These are phyloP conservation scores for Fusarium redolens DNA, from an alignment of 2,329 filamentous ascomycete genomes.

Conservation along the genomic window DNA sequence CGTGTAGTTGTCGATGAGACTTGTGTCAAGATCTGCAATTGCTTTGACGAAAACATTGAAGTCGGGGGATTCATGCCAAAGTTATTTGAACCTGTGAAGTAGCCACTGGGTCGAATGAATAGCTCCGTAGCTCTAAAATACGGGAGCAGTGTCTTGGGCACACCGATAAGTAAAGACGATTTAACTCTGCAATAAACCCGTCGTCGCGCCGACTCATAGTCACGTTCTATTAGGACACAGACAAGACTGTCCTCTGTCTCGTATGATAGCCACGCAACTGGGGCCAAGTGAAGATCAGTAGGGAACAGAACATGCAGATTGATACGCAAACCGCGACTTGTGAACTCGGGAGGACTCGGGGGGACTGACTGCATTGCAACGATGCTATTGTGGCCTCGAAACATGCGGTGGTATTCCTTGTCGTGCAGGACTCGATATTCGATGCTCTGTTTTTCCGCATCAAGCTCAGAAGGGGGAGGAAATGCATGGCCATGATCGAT, in stretches of 20 bases:
- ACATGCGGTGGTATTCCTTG: conserved; percentile 11
- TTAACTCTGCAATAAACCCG: background rate
- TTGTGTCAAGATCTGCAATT: background rate
- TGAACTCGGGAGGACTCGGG: background rate
- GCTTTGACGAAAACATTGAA: background rate
- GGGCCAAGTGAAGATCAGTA: background rate
- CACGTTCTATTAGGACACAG: conserved; percentile 9
- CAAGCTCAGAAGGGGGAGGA: background rate
- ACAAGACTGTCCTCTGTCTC: conserved; percentile 6
- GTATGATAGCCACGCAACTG: conserved; percentile 11
- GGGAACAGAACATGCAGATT: conserved; percentile 8
- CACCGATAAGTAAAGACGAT: background rate
- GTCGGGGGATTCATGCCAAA: background rate
- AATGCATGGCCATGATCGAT: background rate
- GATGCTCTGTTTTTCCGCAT: background rate
- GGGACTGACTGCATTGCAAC: background rate
- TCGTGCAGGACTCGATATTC: background rate
- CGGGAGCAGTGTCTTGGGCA: conserved; percentile 1
- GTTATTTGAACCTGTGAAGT: background rate
- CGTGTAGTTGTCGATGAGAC: background rate
- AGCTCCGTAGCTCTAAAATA: background rate
- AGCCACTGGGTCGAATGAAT: conserved; percentile 7
- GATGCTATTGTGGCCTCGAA: conserved; percentile 3
- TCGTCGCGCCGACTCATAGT: background rate
- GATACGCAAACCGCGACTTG: conserved; percentile 8